Percentiles rank a stretch among this genome's conserved stretches.
Conservation (phyloP, 176 grass and related monocot genomes). For the Phoenix dactylifera region DNA sequence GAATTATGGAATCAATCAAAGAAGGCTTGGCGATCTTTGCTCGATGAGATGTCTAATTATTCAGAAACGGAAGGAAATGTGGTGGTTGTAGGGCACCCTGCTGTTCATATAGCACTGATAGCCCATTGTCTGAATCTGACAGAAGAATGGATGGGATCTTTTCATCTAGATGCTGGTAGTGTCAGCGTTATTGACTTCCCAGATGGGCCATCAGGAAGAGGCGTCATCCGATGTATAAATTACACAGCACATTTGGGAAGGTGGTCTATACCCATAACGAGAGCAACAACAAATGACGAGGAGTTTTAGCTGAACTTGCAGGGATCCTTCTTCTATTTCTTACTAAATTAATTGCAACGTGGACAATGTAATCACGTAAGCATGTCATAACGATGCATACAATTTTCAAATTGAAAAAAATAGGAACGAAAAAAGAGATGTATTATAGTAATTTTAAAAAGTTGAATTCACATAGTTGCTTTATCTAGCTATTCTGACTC, state of each 20-base stretch:
- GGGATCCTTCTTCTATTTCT: slow-evolving; percentile 1
- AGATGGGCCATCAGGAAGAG: slow-evolving; percentile 58
- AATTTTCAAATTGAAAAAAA: no score
- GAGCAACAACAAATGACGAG: slow-evolving; percentile 37
- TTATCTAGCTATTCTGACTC: no score
- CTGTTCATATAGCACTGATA: slow-evolving; percentile 47
- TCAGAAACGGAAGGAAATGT: slow-evolving; percentile 28
- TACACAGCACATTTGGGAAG: slow-evolving; percentile 77
- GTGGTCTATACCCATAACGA: slow-evolving; percentile 75
- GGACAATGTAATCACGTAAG: no score
- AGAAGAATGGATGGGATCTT: slow-evolving; percentile 53
- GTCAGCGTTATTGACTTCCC: slow-evolving; percentile 80
- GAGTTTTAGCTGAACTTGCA: slow-evolving; percentile 34
- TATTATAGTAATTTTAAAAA: no score
- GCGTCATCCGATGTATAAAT: slow-evolving; percentile 69
- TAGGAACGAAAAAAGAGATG: no score
- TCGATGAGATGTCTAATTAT: slow-evolving; percentile 46
- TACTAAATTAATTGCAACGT: neutral
- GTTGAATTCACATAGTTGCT: no score
- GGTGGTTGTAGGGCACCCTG: slow-evolving; percentile 62
- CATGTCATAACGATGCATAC: no score
- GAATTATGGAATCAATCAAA: slow-evolving; percentile 53
- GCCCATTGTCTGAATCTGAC: slow-evolving; percentile 58
- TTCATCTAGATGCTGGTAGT: slow-evolving; percentile 80
- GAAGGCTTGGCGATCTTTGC: slow-evolving; percentile 46